Percentiles rank a stretch among this genome's conserved stretches.
Conservation (phyloP, 345 rosid species). For the sweet orange (Citrus sinensis) region DVS_A1.0 CM039163.1:46534001-46534500, state of each 20-base stretch:
- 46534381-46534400: too few species aligned
- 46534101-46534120: not conserved
- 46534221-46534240: not conserved
- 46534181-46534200: constrained; percentile 19
- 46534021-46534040: not conserved
- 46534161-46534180: constrained; percentile 5
- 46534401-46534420: not conserved
- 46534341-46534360: not conserved
- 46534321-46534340: not conserved
- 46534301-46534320: too few species aligned
- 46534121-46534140: not conserved
- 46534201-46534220: not conserved
- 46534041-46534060: not conserved
- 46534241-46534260: not conserved
- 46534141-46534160: not conserved
- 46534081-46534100: constrained; percentile 24
- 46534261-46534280: not conserved
- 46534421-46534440: too few species aligned
- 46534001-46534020: not conserved
- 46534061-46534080: not conserved
- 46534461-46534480: too few species aligned
- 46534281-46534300: not conserved
- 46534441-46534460: too few species aligned
- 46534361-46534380: too few species aligned
- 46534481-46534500: too few species aligned